phyloP scores from a whole-genome alignment of 306 rosid genomes.

The Quercus dentata region DNA sequence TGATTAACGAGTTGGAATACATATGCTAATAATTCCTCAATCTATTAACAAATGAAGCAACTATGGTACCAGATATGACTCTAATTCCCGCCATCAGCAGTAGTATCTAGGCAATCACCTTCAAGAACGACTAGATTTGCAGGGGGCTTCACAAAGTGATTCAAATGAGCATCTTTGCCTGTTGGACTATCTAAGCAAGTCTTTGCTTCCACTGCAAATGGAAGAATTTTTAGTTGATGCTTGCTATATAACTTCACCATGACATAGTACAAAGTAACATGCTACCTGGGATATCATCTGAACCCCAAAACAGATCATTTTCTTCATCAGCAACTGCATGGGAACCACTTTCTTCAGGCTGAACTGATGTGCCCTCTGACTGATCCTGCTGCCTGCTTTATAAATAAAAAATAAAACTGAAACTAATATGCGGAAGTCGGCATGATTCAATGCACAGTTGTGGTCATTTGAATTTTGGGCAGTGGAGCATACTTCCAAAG shows the following conservation, averaged over 20 bases:
- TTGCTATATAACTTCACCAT: constrained; percentile 7
- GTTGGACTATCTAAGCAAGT: constrained; percentile 54
- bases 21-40: neutral
- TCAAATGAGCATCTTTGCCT: constrained; percentile 47
- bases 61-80: constrained; percentile 76
- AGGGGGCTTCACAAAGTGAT: constrained; percentile 76
- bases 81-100: constrained; percentile 90
- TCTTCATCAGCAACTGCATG: constrained; percentile 48
- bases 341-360: constrained; percentile 47
- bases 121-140: constrained; percentile 92
- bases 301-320: constrained; percentile 71
- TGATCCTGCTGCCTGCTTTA: constrained; percentile 71
- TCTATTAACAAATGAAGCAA: constrained; percentile 26
- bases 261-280: constrained; percentile 15
- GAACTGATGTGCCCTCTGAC: constrained; percentile 52
- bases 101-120: constrained; percentile 88
- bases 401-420: neutral
- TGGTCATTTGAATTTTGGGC: neutral
- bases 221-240: constrained; percentile 11
- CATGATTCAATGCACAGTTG: neutral
- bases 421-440: neutral
- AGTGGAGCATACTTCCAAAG: neutral
- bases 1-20: constrained; percentile 13
- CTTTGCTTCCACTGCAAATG: constrained; percentile 72
- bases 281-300: constrained; percentile 81